Base-by-base conservation (phyloP, 2,329 filamentous ascomycete species). In the Cryphonectria radicalis region DNA sequence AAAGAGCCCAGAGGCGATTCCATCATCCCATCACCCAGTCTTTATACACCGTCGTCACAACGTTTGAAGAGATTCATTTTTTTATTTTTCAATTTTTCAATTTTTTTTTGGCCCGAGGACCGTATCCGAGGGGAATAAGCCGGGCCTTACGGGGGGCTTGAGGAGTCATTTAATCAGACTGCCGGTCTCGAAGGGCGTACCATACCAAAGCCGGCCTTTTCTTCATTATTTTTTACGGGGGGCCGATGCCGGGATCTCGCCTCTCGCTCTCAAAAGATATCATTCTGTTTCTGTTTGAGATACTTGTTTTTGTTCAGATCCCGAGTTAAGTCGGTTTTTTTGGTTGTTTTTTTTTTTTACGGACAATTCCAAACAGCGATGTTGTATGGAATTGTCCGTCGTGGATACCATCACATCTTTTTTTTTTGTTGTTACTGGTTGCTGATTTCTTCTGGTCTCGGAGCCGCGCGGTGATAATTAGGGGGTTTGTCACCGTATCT, bases 61-160 rank as follows among this genome's bases (percentile, higher is more conserved):
- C n/a, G 22, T 8, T 50, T 50, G 46, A 50, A 50, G 46, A 50
- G 8, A 22, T 7, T 22, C 43, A 46, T 46, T 22, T 46, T 46
- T 46, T 22, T 46, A 1, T 22, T 46, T 19, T 22, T n/a, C n/a
- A n/a, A n/a, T n/a, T n/a, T n/a, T n/a, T n/a, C n/a, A n/a, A 1
- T 57, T 17, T 32, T 28, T 13, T 32, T 28, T 17, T 3, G 6
- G 28, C 17, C 59, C 59, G 59, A 62, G 3, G 22, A 40, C 40
- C 55, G 55, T 14, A 32, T 32, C 55, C 25, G 55, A 59, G 55
- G 25, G 63, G 19, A 65, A 65, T 53, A 65, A 65, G 42, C 25
- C 63, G 63, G 63, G 17, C 11, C n/a, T 65, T 43, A 7, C 28
- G 11, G 25, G 7, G 28, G n/a, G n/a, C 13, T 19, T 22, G 19